These are phyloP conservation scores for Thecamonas trahens DNA, from an alignment of 78 protist genomes.

Conservation along the genomic window DNA sequence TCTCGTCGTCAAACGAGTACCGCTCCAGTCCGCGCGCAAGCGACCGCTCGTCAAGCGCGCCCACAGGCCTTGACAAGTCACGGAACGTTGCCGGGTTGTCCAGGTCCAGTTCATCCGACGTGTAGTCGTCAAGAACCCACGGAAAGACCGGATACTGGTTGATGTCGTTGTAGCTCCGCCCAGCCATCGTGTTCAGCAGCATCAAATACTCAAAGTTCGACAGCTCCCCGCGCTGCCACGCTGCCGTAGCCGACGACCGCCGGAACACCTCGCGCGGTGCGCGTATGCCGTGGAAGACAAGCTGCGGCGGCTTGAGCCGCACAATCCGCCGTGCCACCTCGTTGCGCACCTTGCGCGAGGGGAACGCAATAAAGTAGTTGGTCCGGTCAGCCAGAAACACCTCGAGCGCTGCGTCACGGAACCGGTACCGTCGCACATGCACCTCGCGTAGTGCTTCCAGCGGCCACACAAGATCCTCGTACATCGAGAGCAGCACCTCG, in stretches of 20 bases:
- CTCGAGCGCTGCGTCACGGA: slow-evolving; percentile 66
- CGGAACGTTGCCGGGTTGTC: slow-evolving; percentile 61
- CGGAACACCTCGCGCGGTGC: too few species aligned
- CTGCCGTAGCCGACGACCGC: not conserved
- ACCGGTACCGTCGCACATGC: slow-evolving; percentile 33
- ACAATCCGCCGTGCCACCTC: not conserved
- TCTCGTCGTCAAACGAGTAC: slow-evolving; percentile 6
- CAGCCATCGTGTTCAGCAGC: slow-evolving; percentile 72
- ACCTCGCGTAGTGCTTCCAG: slow-evolving; percentile 5
- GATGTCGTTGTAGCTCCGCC: slow-evolving; percentile 79
- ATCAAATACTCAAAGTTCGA: slow-evolving; percentile 74
- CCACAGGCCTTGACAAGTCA: slow-evolving; percentile 91
- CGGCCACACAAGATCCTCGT: not conserved
- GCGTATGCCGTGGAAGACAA: not conserved
- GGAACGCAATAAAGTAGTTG: slow-evolving; percentile 32
- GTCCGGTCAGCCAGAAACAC: slow-evolving; percentile 53
- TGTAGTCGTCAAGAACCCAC: slow-evolving; percentile 85
- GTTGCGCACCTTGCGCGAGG: slow-evolving; percentile 1
- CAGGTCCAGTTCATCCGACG: slow-evolving; percentile 56
- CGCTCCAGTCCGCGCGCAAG: slow-evolving; percentile 25
- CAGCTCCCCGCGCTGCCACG: not conserved
- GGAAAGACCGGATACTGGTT: slow-evolving; percentile 91
- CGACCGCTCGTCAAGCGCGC: slow-evolving; percentile 79
- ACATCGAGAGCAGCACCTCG: not conserved
- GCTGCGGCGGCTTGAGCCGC: not conserved